Conservation (phyloP, 1,139 yeast species). For the Lodderomyces margitis region DNA sequence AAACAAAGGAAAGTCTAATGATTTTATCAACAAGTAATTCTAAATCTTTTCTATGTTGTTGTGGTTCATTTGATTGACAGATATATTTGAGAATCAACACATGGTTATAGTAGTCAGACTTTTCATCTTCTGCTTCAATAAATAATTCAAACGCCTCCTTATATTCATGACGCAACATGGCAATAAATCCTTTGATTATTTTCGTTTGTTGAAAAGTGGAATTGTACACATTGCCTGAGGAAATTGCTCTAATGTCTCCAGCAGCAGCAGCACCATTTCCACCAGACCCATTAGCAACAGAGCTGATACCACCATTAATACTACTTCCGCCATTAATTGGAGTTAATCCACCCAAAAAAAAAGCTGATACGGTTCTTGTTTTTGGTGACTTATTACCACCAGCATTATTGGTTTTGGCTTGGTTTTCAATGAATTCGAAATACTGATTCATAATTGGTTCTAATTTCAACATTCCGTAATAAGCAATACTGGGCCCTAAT, state of each 20-base stretch:
- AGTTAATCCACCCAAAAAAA: slow-evolving; percentile 3
- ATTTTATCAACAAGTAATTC: slow-evolving; percentile 4
- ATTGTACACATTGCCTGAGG: too few species aligned
- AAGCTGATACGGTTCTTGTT: slow-evolving; percentile 10
- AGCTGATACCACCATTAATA: too few species aligned
- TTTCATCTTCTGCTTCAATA: slow-evolving; percentile 4
- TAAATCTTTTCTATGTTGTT: slow-evolving; percentile 3
- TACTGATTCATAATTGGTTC: slow-evolving; percentile 13
- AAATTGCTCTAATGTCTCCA: too few species aligned
- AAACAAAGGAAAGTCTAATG: slow-evolving; percentile 5
- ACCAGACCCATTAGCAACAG: too few species aligned
- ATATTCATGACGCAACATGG: slow-evolving; percentile 14
- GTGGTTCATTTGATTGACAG: slow-evolving; percentile 10
- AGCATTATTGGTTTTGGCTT: neutral
- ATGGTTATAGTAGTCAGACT: neutral
- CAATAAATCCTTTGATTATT: slow-evolving; percentile 12
- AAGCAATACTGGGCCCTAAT: slow-evolving; percentile 13
- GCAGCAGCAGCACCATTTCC: too few species aligned
- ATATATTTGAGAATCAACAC: slow-evolving; percentile 3
- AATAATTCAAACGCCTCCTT: slow-evolving; percentile 10
- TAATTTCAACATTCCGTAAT: slow-evolving; percentile 10
- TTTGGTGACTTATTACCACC: slow-evolving; percentile 3
- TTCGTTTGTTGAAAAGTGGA: slow-evolving; percentile 4
- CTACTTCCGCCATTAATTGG: too few species aligned
- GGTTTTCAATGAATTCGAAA: slow-evolving; percentile 6